These are phyloP conservation scores for Artemisia annua DNA, from an alignment of 129 eudicot genomes.

Conservation along the genomic window DNA sequence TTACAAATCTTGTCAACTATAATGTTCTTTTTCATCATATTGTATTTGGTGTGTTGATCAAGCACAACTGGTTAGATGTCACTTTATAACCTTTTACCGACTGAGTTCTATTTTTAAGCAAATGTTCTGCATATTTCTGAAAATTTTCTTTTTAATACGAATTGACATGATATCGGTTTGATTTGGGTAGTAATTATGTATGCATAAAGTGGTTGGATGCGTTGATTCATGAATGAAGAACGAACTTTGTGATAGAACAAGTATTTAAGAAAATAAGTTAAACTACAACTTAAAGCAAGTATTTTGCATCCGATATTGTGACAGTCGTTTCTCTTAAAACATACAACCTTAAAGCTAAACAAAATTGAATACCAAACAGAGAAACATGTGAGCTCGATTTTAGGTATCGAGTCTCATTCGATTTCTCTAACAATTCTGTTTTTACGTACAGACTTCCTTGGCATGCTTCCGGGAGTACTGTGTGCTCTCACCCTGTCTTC, in stretches of 20 bases:
- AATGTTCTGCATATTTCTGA: no score
- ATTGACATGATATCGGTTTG: no score
- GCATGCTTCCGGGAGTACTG: constrained; percentile 82
- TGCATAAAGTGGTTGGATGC: no score
- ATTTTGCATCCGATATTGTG: background rate
- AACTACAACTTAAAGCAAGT: background rate
- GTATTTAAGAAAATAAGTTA: background rate
- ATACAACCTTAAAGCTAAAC: constrained; percentile 13
- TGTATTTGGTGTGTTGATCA: no score
- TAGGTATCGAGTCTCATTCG: constrained; percentile 40
- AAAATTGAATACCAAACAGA: background rate
- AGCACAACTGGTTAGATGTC: no score
- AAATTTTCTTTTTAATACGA: no score
- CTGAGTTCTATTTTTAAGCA: no score
- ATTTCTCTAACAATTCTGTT: constrained; percentile 65
- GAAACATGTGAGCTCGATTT: background rate
- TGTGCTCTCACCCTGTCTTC: constrained; percentile 86
- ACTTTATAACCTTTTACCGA: no score
- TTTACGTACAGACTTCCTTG: constrained; percentile 54
- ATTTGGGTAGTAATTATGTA: no score
- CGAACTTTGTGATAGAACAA: background rate
- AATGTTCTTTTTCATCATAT: no score
- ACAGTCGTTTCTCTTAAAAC: constrained; percentile 26
- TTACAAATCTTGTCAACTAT: no score
- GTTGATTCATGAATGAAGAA: background rate